Base-by-base conservation (phyloP, 805 yeast genomes). In the Phaffomyces opuntiae region DNA sequence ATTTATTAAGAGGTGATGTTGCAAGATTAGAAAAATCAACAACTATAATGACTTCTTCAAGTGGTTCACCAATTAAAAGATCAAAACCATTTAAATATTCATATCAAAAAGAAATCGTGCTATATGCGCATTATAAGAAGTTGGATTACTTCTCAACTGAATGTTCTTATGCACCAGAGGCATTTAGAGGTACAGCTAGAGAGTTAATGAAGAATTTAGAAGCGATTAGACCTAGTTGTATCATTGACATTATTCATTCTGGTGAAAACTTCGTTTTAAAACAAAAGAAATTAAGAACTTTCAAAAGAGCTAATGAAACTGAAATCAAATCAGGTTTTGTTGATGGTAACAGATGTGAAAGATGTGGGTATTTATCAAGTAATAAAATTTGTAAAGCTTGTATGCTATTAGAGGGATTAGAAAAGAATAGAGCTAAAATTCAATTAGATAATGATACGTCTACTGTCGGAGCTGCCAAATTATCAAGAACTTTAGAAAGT, bases 141-240 rank as follows among this genome's bases (percentile, higher is more conserved):
- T 71, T 93, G 43, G 99, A 93, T 66, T 93, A 93, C 61, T 93
- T 93, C 62, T 86, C 96, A 9, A 93, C 99, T 0, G 99, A 93
- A 60, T 93, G 99, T 63, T 83, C 96, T 0, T 93, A 93, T 67
- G 96, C 99, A 0, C 98, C 99, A 2, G 99, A 93, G 62, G 98
- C 99, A 0, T 93, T 93, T 59, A 73, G 99, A 53, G 99, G 99
- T 17, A 93, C 98, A 0, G 96, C 99, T 0, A 76, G 99, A 60
- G 88, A 89, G 48, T 70, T 93, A 26, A 80, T 93, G 73, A 93
- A 93, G 65, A 86, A 88, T 52, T 68, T 93, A 37, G 99, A 93
- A 61, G 78, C 91, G 4, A 81, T 90, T 1, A 75, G 97, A 55
- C 96, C 99, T 14, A 81, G 93, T 34, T 84, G 96, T 58, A 93